A percentile compares a stretch with the other conserved stretches of the same genome.
These are phyloP conservation scores for Telfairia occidentalis DNA, from an alignment of 331 rosid species.

Conservation along the genomic window DNA sequence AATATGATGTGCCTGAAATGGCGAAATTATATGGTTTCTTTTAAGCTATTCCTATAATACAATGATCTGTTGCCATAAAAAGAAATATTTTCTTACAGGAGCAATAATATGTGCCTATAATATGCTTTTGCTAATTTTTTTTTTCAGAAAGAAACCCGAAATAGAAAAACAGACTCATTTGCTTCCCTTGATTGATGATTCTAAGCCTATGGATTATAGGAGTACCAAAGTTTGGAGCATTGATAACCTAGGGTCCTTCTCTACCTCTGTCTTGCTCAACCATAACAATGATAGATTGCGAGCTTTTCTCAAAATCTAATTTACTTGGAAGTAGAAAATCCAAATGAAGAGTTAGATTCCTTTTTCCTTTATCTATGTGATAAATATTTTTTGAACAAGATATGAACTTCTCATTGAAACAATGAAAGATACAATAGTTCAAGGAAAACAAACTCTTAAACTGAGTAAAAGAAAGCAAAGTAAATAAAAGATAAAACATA, in stretches of 20 bases:
- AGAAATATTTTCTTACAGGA: neutral
- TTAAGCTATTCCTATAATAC: neutral
- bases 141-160: neutral
- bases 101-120: neutral
- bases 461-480: too few species aligned
- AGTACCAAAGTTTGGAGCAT: neutral
- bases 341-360: neutral
- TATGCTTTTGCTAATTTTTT: neutral
- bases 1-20: neutral
- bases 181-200: neutral
- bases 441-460: too few species aligned
- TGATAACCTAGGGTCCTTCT: neutral
- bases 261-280: neutral
- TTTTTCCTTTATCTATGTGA: neutral
- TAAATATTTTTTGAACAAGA: neutral
- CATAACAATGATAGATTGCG: neutral
- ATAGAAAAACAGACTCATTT: neutral
- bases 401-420: too few species aligned
- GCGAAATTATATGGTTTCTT: neutral
- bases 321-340: neutral
- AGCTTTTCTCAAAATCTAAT: neutral
- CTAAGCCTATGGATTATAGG: neutral
- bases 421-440: too few species aligned
- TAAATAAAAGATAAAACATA: too few species aligned
- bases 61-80: neutral